Percentiles rank a stretch among this genome's conserved stretches.
Evolutionary conservation across 805 yeast genomes (phyloP).

Genomic region (Jamesozyma jinghongensis): DNA sequence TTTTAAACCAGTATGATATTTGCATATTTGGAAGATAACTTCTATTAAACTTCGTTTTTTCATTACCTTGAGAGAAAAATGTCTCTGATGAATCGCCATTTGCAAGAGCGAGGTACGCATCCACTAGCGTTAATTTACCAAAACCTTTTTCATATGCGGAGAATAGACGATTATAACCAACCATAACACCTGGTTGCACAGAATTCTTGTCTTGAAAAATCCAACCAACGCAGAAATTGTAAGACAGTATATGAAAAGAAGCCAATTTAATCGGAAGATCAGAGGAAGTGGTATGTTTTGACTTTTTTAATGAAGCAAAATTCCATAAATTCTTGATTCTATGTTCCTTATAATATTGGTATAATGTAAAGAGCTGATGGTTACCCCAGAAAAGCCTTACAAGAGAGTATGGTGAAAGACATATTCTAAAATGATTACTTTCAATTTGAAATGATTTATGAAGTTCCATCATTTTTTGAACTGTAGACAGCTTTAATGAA

Average conservation of each 20-base stretch:
- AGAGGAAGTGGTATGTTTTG: constrained; percentile 2
- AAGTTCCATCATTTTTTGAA: constrained; percentile 21
- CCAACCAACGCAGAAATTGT: constrained; percentile 73
- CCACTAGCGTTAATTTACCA: constrained; percentile 61
- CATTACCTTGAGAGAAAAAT: constrained; percentile 41
- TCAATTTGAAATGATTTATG: constrained; percentile 46
- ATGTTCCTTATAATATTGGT: constrained; percentile 14
- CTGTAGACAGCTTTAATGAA: constrained; percentile 37
- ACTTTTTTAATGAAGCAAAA: constrained; percentile 2
- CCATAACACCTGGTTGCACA: constrained; percentile 57
- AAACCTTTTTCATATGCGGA: constrained; percentile 50
- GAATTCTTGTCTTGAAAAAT: constrained; percentile 40
- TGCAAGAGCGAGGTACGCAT: constrained; percentile 65
- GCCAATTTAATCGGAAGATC: constrained; percentile 29
- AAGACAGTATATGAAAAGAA: constrained; percentile 50
- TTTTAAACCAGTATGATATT: constrained; percentile 30
- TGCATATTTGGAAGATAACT: constrained; percentile 66
- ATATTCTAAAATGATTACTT: constrained; percentile 49
- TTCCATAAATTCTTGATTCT: constrained; percentile 9
- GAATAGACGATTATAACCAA: constrained; percentile 69
- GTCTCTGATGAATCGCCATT: constrained; percentile 45
- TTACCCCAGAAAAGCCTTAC: constrained; percentile 32
- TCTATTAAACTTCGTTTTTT: constrained; percentile 43
- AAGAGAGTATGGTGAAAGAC: constrained; percentile 45
- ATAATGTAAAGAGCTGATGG: constrained; percentile 11